phyloP scores from a whole-genome alignment of 192 early-diverging fungal genomes.

The Martensiomyces pterosporus region DNA sequence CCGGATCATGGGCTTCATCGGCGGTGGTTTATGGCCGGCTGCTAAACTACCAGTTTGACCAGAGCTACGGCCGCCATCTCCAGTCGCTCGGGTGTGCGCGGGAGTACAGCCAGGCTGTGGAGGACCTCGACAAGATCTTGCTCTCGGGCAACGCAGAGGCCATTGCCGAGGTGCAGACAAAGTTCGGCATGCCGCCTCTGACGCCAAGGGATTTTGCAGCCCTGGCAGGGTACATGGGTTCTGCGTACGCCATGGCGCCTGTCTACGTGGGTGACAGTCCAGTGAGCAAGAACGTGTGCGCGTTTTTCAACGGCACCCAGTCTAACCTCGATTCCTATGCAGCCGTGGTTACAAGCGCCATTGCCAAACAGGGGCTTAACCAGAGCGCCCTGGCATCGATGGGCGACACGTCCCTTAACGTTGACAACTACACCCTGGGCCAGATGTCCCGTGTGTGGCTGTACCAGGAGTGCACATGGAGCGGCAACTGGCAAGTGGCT shows the following conservation, averaged over 20 bases:
- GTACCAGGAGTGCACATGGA: conserved; percentile 64
- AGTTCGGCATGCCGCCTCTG: conserved; percentile 29
- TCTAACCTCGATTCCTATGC: conserved; percentile 17
- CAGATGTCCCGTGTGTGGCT: conserved; percentile 48
- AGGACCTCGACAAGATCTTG: conserved; percentile 45
- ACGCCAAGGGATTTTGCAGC: conserved; percentile 26
- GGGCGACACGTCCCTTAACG: conserved; percentile 29
- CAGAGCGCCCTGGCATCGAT: conserved; percentile 18
- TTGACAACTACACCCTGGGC: conserved; percentile 31
- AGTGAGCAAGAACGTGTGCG: conserved; percentile 19
- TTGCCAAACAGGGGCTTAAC: conserved; percentile 15
- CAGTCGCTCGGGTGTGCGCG: conserved; percentile 29
- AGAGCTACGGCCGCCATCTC: conserved; percentile 36
- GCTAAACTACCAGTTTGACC: conserved; percentile 59
- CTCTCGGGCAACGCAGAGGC: conserved; percentile 5
- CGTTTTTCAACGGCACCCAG: conserved; percentile 17
- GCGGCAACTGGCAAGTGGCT: conserved; percentile 59
- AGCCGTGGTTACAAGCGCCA: conserved; percentile 15
- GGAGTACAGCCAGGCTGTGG: conserved; percentile 24
- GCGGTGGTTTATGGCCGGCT: conserved; percentile 60
- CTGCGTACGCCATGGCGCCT: conserved; percentile 19
- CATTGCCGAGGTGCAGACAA: conserved; percentile 11
- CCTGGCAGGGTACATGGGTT: conserved; percentile 19
- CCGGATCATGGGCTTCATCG: conserved; percentile 64
- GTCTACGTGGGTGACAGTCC: conserved; percentile 3